Evolutionary conservation across 2,329 filamentous ascomycete species (phyloP), one percentile per base, ranked within the genome.

Genomic region (Tolypocladium album): DNA sequence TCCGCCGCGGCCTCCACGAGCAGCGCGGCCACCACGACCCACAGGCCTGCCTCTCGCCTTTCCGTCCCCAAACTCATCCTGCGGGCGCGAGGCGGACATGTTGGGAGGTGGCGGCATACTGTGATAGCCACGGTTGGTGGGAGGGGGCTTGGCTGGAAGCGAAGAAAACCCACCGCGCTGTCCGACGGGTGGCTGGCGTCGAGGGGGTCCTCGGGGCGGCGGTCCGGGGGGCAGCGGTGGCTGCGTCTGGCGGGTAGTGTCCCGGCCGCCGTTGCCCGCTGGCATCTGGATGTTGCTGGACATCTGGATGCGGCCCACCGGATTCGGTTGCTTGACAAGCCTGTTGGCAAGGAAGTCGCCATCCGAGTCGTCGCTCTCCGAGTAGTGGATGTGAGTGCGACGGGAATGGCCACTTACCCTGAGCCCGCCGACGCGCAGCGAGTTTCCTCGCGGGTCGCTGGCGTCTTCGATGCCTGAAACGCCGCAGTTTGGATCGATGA

Each of bases 351-450:
- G 69, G 60, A 79, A 79, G 47, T 77, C 75, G 24, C 72, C 68
- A 24, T 79, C 78, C 9, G 78, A 78, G 57, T 78, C 77, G 53
- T 77, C 77, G 43, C 73, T 76, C 65, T 79, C 78, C n/a, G 76
- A 77, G 61, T 77, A 78, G 64, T 76, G 71, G 59, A 79, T 65
- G 59, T 73, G 74, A 13, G 72, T 72, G 31, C 70, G 69, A 15
- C 70, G 63, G 31, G 71, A 69, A 60, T 70, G 70, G 39, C 74
- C 70, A 40, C 70, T 68, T 57, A 74, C 70, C 64, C 65, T 74
- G 43, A 73, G 65, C 43, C 71, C 70, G 22, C 68, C 62, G 27
- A 60, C 67, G 31, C 64, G 68, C 27, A 63, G 61, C 12, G 67
- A 59, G 42, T 63, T 60, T 22, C 45, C 69, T 67, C 57, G 68